Evolutionary conservation across 495 filamentous ascomycete species (phyloP), one percentile per base, ranked within the genome.

Genomic region (Polyplosphaeria fusca): DNA sequence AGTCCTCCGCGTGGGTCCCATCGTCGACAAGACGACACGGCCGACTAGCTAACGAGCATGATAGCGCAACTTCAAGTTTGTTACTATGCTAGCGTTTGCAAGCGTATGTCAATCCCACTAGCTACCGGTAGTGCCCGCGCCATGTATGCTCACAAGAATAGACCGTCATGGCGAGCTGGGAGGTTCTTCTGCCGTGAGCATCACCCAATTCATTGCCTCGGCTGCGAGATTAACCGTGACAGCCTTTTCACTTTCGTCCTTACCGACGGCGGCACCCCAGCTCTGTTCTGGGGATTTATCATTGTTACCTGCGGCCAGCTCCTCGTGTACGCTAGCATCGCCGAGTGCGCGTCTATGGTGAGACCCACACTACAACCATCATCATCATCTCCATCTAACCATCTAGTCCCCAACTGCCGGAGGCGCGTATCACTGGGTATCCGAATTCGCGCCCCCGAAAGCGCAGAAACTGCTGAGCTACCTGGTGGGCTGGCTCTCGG

Each of bases 301-400:
- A 67, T 73, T 26, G 77, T 76, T 19, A 68, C 74, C 1, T 39
- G 69, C 0, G 79, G 78, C 16, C 79, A 77, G 43, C 48, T 69
- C 11, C 71, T 77, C 13, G 75, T 83, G 16, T 77, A 79, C 50
- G 70, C 75, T 7, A 77, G 72, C 41, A 70, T 84, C 39, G 74
- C 77, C 1, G 79, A 81, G 54, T 81, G 82, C 77, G 79, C 76
- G 16, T 79, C 75, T 1, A 82, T 83, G 79, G 67, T 74, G 3
- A n/a, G n/a, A n/a, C n/a, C n/a, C n/a, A n/a, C n/a, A n/a, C n/a
- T n/a, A n/a, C n/a, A n/a, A n/a, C n/a, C n/a, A n/a, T n/a, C n/a
- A n/a, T n/a, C n/a, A n/a, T n/a, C n/a, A n/a, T n/a, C n/a, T n/a
- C n/a, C n/a, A n/a, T n/a, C n/a, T n/a, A n/a, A n/a, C n/a, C n/a